Base-by-base conservation (phyloP, 108 stramenopile genomes). In the Schizochytrium sp. region DNA sequence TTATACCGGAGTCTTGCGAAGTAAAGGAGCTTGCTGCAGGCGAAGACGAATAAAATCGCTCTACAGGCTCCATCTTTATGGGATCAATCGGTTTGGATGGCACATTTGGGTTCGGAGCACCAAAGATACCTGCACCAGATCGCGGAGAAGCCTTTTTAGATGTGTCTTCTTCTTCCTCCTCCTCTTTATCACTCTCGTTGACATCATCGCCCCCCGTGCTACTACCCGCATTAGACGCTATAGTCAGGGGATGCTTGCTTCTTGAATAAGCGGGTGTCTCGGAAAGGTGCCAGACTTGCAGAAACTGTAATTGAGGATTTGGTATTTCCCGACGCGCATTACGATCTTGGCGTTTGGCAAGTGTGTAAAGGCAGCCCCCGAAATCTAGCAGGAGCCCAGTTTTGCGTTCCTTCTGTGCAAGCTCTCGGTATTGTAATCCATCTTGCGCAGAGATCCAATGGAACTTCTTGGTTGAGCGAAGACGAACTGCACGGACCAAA, bases 391-490 rank as follows among this genome's bases (percentile, higher is more conserved):
- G 45, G 17, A 19, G 28, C 15, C 76, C 76, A 46, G 76, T 83
- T 53, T 83, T 83, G 76, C 76, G 76, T n/a, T 83, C 76, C 76
- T 83, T 83, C 55, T 83, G 76, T 38, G 76, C 76, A 56, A 83
- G 76, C 40, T 83, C 76, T 5, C 76, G 76, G 47, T 55, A 83
- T 28, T 55, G 47, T 15, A 83, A 53, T 5, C 76, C 76, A 15
- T 69, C 5, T 15, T 69, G 64, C 12, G 64, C 0, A 7, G 12
- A 12, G 28, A 83, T 83, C 76, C 76, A 83, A 53, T 83, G 76
- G 53, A 83, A 28, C 47, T 83, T 83, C 2, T 83, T 83, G n/a
- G 76, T 83, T 7, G 76, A 83, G 53, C 76, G 76, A 10, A 83
- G 53, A 5, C 76, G 47, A 17, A 83, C 76, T 38, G 76, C 76